Evolutionary conservation across 1,284 basidiomycete species (phyloP).

Genomic region (Sporisorium graminicola): DNA sequence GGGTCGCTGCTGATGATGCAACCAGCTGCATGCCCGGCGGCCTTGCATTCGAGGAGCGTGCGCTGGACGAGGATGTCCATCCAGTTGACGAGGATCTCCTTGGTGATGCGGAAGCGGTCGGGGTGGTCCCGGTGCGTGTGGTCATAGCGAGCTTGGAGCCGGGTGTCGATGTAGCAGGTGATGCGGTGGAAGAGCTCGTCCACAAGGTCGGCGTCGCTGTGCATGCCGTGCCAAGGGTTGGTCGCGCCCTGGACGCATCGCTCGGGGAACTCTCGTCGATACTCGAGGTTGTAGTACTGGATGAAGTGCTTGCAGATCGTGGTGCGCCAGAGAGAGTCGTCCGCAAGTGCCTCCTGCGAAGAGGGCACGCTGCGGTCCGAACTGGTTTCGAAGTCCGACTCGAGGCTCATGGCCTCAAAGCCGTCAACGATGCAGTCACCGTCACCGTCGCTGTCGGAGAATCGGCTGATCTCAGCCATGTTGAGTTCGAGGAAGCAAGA

Average conservation of each 20-base stretch:
- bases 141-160: not conserved
- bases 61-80: constrained; percentile 2
- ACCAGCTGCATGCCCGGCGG: not conserved
- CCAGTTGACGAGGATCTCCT: not conserved
- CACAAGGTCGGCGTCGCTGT: not conserved
- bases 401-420: not conserved
- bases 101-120: not conserved
- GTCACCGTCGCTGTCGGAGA: constrained; percentile 4
- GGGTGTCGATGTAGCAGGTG: constrained; percentile 5
- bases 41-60: not conserved
- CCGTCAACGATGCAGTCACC: not conserved
- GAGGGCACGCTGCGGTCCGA: not conserved
- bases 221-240: constrained; percentile 6
- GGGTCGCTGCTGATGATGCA: not conserved
- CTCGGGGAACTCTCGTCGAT: not conserved
- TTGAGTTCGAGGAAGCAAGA: not conserved
- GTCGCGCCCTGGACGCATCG: not conserved
- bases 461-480: not conserved
- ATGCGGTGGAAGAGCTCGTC: constrained; percentile 20
- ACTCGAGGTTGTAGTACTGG: not conserved
- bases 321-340: not conserved
- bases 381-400: not conserved
- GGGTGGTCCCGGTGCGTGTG: not conserved
- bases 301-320: not conserved
- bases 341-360: no score